Base-by-base conservation (phyloP, 345 rosid genomes). In the Orychophragmus violaceus region DNA sequence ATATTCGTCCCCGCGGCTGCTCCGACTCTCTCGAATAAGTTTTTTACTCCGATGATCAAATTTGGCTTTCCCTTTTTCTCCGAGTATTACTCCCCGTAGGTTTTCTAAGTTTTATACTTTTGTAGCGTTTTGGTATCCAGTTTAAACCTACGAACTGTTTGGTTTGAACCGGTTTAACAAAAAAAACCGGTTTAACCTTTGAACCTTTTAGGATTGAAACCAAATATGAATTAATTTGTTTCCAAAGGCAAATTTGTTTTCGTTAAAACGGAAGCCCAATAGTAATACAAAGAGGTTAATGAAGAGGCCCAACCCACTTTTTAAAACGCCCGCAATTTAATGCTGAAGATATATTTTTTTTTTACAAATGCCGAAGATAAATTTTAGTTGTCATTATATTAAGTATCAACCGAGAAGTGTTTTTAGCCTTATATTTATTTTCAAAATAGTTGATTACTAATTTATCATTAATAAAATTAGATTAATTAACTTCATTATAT, bases 1-100 rank as follows among this genome's bases (percentile, higher is more conserved):
- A 89, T 86, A 37, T 42, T 59, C 41, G 53, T 14, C 44, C 54
- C 41, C 30, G 6, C 19, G 46, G 16, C 42, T 49, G 12, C 46
- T 58, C 44, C 63, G 5, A 45, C 24, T 68, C 74, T 57, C 36
- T 13, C 32, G 29, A 21, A 25, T 3, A 5, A 28, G 32, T 27
- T 27, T 8, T 3, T 3, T 42, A 19, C 19, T 50, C 48, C 55
- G 68, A 33, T 41, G 46, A 70, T 61, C 25, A n/a, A 39, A 30
- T 33, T 25, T 48, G 19, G 28, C 17, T 39, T 39, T 51, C 48
- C 29, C 10, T 42, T 32, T 51, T 10, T 22, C 10, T 56, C 51
- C 36, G 32, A 36, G 37, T n/a, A 39, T 5, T 5, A 30, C 68
- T 13, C 37, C 6, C 25, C 32, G 45, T 30, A 53, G 44, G 54